Conservation (phyloP, 1,284 basidiomycete species). For the Microbotryomycetes sp. region DNA sequence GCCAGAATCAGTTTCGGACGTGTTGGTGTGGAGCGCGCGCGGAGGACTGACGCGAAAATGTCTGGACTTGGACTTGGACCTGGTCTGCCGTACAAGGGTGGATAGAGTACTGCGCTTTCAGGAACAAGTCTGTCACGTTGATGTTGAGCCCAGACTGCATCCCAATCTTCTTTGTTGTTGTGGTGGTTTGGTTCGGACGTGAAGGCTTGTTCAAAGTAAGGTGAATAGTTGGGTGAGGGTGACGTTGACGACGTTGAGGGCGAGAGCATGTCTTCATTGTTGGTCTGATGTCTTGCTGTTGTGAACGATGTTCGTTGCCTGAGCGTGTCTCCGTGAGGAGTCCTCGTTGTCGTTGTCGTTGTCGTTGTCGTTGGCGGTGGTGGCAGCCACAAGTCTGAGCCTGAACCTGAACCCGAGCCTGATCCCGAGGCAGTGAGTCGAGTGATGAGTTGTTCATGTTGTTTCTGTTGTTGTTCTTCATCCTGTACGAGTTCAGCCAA, state of each 20-base stretch:
- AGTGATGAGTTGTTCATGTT: too few species aligned
- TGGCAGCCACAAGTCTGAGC: too few species aligned
- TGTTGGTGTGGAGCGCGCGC: too few species aligned
- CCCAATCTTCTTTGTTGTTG: neutral
- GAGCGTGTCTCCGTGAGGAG: neutral
- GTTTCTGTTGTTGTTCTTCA: neutral
- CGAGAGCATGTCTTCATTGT: neutral
- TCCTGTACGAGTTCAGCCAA: conserved; percentile 3
- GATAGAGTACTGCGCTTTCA: conserved; percentile 8
- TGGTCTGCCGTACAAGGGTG: conserved; percentile 27
- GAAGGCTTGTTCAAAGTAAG: neutral
- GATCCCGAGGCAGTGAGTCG: too few species aligned
- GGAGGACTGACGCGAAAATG: conserved; percentile 16
- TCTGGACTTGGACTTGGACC: conserved; percentile 15
- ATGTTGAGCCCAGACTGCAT: neutral
- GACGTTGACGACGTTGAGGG: neutral
- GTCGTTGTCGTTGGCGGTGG: neutral
- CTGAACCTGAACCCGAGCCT: neutral
- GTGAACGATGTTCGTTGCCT: conserved; percentile 2
- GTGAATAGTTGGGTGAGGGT: neutral
- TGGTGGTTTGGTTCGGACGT: neutral
- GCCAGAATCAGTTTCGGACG: too few species aligned
- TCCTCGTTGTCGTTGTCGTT: neutral
- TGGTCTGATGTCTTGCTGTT: neutral
- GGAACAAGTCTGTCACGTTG: neutral